Evolutionary conservation across 805 yeast genomes (phyloP).

Genomic region (Candida hungchunana): DNA sequence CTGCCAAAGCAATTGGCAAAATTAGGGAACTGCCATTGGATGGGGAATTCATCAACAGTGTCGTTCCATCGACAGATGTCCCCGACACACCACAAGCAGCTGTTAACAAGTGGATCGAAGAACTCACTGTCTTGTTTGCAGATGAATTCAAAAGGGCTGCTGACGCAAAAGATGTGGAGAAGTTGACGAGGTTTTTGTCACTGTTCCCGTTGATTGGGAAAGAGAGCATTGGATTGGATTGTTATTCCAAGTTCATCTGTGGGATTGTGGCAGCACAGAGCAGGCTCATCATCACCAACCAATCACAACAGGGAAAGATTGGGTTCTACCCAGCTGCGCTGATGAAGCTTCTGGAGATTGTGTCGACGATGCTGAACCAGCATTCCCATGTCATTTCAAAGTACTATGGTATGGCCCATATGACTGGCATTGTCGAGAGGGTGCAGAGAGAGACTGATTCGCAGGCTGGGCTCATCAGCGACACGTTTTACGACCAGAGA

Average conservation of each 20-base stretch:
- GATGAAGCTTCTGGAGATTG: conserved; percentile 72
- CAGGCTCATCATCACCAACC: conserved; percentile 53
- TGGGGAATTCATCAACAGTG: conserved; percentile 71
- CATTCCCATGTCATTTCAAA: conserved; percentile 75
- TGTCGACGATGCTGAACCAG: conserved; percentile 79
- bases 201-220: conserved; percentile 83
- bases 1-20: conserved; percentile 61
- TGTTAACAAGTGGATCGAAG: conserved; percentile 52
- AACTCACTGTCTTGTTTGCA: conserved; percentile 53
- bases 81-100: conserved; percentile 71
- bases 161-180: conserved; percentile 53
- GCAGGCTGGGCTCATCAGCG: conserved; percentile 86
- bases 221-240: conserved; percentile 63
- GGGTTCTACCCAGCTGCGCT: conserved; percentile 59
- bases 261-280: conserved; percentile 78
- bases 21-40: conserved; percentile 54
- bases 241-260: conserved; percentile 84
- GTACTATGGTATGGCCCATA: conserved; percentile 63
- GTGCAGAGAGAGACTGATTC: conserved; percentile 87
- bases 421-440: conserved; percentile 61
- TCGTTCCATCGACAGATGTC: conserved; percentile 81
- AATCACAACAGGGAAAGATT: conserved; percentile 35
- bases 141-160: conserved; percentile 72
- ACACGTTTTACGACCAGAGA: conserved; percentile 76
- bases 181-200: conserved; percentile 74